Base-by-base conservation (phyloP, 371 early-diverging fungal genomes). In the Rhizomucor miehei region DNA sequence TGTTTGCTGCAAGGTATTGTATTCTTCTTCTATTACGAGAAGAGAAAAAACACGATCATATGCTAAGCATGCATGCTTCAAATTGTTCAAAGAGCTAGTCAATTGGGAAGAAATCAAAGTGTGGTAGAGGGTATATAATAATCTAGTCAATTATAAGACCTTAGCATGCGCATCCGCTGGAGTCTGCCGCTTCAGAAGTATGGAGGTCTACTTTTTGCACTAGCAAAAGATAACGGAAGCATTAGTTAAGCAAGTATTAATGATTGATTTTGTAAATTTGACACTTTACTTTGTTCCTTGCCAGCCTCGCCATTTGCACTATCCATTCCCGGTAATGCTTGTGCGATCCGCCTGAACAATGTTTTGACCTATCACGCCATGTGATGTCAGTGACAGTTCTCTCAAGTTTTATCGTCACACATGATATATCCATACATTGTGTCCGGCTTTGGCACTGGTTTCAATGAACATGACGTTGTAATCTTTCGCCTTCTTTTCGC, bases 391-490 rank as follows among this genome's bases (percentile, higher is more conserved):
- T 2, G 14, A 21, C 34, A 17, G 11, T 44, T 29, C 36, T 10
- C 1, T 50, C 17, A 4, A 21, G 29, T 49, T 35, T 25, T 14
- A 38, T 13, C n/a, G 17, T 20, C 35, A 10, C 34, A 16, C 37
- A 39, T 14, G 23, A 9, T n/a, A n/a, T n/a, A n/a, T 29, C 13
- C 24, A 37, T 71, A 75, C 96, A 69, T 98, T 98, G 72, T 93
- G 89, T 11, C 96, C 97, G 3, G 95, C 93, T 73, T 98, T 98
- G 29, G 98, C 98, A 57, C 89, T 89, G 6, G 97, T 97, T 67
- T 98, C 98, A 65, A 97, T 92, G 70, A 94, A 98, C 91, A 98
- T 90, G 44, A 92, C 92, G 58, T 89, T 89, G 64, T 89, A 83
- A 52, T 97, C 97, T 61, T 91, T 89, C 17, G 97, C 93, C 68